These are phyloP conservation scores for Elsinoe perseae DNA, from an alignment of 2,329 filamentous ascomycete species.

Conservation along the genomic window DNA sequence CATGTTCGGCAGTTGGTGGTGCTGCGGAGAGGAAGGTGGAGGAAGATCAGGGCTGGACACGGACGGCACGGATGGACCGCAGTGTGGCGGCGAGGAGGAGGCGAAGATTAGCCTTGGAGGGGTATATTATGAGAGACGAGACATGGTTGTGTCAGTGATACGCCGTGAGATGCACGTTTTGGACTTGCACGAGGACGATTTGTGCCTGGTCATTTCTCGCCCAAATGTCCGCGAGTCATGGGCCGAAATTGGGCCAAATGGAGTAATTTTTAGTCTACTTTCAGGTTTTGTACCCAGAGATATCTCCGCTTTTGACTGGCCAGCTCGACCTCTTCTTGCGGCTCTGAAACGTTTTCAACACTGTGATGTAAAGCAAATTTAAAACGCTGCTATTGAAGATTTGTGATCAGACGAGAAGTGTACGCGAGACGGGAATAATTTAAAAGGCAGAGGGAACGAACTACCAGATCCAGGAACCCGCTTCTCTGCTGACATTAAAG, in stretches of 20 bases:
- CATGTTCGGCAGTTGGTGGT: conserved; percentile 27
- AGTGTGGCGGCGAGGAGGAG: background rate
- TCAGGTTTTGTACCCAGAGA: no score
- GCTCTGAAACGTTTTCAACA: background rate
- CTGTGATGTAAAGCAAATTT: background rate
- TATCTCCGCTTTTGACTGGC: background rate
- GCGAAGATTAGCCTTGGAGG: background rate
- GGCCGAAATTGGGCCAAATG: background rate
- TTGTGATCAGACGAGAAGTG: background rate
- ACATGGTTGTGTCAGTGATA: background rate
- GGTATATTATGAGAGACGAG: background rate
- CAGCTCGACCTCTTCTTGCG: background rate
- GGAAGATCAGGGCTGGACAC: background rate
- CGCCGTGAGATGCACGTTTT: background rate
- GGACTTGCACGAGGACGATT: background rate
- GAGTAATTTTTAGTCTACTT: background rate
- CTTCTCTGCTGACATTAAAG: background rate
- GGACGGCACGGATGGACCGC: background rate
- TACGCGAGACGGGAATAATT: background rate
- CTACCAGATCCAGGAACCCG: background rate
- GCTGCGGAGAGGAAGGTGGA: background rate
- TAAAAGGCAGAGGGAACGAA: background rate
- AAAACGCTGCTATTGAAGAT: background rate
- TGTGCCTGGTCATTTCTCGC: background rate
- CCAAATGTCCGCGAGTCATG: background rate